Evolutionary conservation across 139 green algal species (phyloP).

Genomic region (Chlamydomonas asymmetrica): DNA sequence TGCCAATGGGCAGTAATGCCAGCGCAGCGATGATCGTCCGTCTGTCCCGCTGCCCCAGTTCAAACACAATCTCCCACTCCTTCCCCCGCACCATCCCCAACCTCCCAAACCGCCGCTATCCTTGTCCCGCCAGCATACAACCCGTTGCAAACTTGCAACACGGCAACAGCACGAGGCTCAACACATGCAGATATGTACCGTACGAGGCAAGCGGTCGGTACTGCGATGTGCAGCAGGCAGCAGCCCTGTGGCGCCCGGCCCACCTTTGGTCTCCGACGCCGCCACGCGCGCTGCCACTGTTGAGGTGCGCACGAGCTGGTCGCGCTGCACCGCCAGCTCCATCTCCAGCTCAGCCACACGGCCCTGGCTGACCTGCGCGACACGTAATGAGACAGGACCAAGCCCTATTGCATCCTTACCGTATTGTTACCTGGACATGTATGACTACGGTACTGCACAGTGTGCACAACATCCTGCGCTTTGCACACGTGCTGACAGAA

Average conservation of each 20-base stretch:
- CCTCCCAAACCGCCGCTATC: too few relatives aligned
- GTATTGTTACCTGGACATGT: neutral
- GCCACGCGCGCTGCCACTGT: constrained; percentile 26
- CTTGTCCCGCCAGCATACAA: too few relatives aligned
- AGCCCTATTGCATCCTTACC: neutral
- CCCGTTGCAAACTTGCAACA: too few relatives aligned
- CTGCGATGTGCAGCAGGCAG: neutral
- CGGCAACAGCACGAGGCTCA: too few relatives aligned
- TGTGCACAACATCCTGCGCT: neutral
- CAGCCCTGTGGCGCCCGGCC: neutral
- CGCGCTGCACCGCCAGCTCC: constrained; percentile 10
- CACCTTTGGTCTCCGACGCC: constrained; percentile 31
- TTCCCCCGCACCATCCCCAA: too few relatives aligned
- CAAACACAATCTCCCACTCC: too few relatives aligned
- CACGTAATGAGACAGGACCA: neutral
- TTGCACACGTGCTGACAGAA: neutral
- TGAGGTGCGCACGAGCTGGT: constrained; percentile 21
- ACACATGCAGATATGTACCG: too few relatives aligned
- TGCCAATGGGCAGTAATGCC: too few relatives aligned
- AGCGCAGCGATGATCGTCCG: too few relatives aligned
- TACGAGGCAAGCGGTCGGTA: too few relatives aligned
- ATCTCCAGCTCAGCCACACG: constrained; percentile 1
- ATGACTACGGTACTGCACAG: neutral
- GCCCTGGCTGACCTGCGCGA: neutral
- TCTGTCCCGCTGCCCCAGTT: too few relatives aligned